Conservation (phyloP, 2,329 filamentous ascomycete genomes). For the Cryphonectria nitschkei region DNA sequence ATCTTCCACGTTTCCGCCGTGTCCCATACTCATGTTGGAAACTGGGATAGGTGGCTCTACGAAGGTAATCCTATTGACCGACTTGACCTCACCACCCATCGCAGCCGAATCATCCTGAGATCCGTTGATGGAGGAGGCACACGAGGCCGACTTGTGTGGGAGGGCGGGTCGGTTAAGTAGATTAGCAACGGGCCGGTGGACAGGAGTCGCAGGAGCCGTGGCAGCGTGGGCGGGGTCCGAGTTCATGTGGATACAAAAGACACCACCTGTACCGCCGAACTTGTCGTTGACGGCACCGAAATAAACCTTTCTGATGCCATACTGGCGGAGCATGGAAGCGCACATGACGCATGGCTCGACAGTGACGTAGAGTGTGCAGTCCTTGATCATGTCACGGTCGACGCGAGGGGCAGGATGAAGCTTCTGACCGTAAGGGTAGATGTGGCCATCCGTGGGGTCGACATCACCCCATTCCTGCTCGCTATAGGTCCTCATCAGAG, state of each 20-base stretch:
- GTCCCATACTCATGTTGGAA: conserved; percentile 43
- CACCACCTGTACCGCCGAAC: conserved; percentile 94
- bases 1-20: conserved; percentile 73
- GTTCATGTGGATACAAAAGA: conserved; percentile 80
- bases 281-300: conserved; percentile 96
- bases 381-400: conserved; percentile 68
- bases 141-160: conserved; percentile 25
- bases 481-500: conserved; percentile 29
- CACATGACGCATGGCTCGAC: conserved; percentile 99
- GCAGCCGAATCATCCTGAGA: conserved; percentile 27
- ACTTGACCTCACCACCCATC: conserved; percentile 23
- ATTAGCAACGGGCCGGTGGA: conserved; percentile 34
- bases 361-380: conserved; percentile 87
- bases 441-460: conserved; percentile 57
- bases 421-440: conserved; percentile 66
- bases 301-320: conserved; percentile 85
- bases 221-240: conserved; percentile 44
- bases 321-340: conserved; percentile 86
- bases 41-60: conserved; percentile 26
- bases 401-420: conserved; percentile 60
- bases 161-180: conserved; percentile 25
- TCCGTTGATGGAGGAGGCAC: conserved; percentile 23
- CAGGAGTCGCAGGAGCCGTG: conserved; percentile 34
- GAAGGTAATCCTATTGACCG: conserved; percentile 25
- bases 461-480: conserved; percentile 55